Conservation (phyloP, 2,329 filamentous ascomycete genomes). For the Cordyceps pruinosa region DNA sequence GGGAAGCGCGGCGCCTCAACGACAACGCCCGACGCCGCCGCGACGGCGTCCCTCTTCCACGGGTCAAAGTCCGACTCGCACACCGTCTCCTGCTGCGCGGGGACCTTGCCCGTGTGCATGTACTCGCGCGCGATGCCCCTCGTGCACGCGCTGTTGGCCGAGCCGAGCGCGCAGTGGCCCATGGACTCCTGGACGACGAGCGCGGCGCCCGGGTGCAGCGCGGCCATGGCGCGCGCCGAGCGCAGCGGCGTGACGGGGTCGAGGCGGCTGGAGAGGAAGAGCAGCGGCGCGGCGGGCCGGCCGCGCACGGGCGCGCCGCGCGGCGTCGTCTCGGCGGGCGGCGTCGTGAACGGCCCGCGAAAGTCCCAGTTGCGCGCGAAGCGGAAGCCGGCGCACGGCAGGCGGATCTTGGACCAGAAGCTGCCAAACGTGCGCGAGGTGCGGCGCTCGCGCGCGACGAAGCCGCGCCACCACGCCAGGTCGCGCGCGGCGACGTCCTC, state of each 20-base stretch:
- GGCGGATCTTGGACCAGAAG: constrained; percentile 20
- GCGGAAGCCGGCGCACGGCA: constrained; percentile 26
- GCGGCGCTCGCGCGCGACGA: constrained; percentile 13
- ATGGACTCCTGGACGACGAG: constrained; percentile 19
- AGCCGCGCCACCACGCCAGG: neutral
- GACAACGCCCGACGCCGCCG: neutral
- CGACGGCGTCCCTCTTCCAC: neutral
- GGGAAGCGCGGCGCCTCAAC: neutral
- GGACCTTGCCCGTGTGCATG: constrained; percentile 16
- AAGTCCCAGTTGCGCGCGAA: constrained; percentile 28
- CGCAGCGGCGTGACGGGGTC: constrained; percentile 35
- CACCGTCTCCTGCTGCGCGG: constrained; percentile 13
- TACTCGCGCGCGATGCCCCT: constrained; percentile 15
- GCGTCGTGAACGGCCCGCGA: constrained; percentile 16
- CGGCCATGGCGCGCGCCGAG: constrained; percentile 24
- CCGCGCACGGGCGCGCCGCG: constrained; percentile 10
- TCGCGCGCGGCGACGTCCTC: neutral
- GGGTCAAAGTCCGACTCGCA: constrained; percentile 17
- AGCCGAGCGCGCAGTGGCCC: constrained; percentile 15
- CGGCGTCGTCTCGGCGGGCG: constrained; percentile 12
- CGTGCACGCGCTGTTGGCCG: constrained; percentile 13
- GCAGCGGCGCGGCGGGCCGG: constrained; percentile 28
- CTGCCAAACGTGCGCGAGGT: constrained; percentile 17
- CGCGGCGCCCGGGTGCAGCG: constrained; percentile 18
- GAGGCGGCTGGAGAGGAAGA: constrained; percentile 30